Base-by-base conservation (phyloP, 2,329 filamentous ascomycete species). In the Paecilomyces sp. region DNA sequence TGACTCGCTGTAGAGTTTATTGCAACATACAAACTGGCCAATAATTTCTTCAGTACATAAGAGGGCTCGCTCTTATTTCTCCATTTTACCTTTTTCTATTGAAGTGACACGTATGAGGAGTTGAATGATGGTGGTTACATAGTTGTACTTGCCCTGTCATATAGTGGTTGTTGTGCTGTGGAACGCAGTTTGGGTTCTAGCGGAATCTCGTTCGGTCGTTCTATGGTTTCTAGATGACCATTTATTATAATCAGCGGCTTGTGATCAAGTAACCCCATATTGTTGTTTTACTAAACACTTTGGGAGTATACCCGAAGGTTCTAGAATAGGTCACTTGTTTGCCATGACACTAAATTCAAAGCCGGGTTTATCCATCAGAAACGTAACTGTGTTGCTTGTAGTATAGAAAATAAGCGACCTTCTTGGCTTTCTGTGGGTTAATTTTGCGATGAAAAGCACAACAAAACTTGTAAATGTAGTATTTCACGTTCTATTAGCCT, bases 301-400 rank as follows among this genome's bases (percentile, higher is more conserved):
- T 3, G 25, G 3, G 3, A 6, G 1, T 28, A 28, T 28, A 3
- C 6, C 3, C 6, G 2, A 28, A 28, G 25, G 6, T 3, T 78
- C 65, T 28, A 78, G 64, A 56, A 74, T 58, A 50, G 64, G 72
- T 28, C 60, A 56, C 9, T 74, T 68, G 24, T 70, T 57, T 28
- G 6, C 8, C 31, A 33, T 33, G 25, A 3, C 3, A 28, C 2
- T 28, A 4, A 28, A 2, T 3, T 28, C 25, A 28, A 28, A 28
- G 25, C 25, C 25, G 3, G 6, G 6, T 28, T 28, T 3, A 28
- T 28, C 25, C 25, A 28, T 28, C 25, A 28, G 25, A 28, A 28
- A 28, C 3, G 6, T 28, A 28, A 28, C 1, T 28, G 3, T 28
- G 3, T 28, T 28, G 25, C 3, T 28, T 28, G 25, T 3, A 28